These are phyloP conservation scores for Dalbergia cochinchinensis DNA, from an alignment of 306 rosid species.

Conservation along the genomic window DNA sequence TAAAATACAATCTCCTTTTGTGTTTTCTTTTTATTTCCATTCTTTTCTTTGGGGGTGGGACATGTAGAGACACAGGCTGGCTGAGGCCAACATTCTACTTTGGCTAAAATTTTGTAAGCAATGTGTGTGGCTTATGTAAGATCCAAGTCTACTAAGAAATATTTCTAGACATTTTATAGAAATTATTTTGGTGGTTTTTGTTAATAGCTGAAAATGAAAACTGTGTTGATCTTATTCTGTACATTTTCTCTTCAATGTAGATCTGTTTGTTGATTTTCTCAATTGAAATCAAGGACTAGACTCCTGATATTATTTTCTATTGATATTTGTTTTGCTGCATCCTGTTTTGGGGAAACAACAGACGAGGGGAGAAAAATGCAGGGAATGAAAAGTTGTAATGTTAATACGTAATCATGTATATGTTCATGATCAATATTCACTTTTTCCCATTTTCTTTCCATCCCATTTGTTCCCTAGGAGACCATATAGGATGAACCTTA, in stretches of 20 bases:
- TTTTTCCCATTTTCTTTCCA: no score
- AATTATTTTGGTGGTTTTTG: neutral
- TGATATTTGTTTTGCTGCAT: neutral
- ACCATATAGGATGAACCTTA: no score
- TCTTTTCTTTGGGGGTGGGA: conserved; percentile 11
- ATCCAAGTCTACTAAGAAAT: neutral
- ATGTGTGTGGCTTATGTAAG: neutral
- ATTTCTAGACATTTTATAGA: conserved; percentile 20
- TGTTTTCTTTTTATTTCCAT: neutral
- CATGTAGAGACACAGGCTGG: conserved; percentile 29
- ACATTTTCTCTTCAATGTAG: neutral
- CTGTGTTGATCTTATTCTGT: neutral
- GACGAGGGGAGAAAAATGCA: neutral
- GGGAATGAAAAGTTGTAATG: neutral
- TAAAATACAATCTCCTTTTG: conserved; percentile 25
- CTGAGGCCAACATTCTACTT: conserved; percentile 19
- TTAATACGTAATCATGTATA: neutral
- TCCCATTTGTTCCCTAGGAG: no score
- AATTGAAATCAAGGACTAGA: no score
- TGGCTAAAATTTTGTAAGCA: neutral
- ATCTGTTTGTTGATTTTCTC: no score
- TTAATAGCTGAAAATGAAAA: neutral
- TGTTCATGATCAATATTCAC: no score
- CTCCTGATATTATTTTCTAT: neutral
- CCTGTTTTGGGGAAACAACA: neutral